phyloP scores from a whole-genome alignment of 306 rosid species.

The Crataegus laevigata region DNA sequence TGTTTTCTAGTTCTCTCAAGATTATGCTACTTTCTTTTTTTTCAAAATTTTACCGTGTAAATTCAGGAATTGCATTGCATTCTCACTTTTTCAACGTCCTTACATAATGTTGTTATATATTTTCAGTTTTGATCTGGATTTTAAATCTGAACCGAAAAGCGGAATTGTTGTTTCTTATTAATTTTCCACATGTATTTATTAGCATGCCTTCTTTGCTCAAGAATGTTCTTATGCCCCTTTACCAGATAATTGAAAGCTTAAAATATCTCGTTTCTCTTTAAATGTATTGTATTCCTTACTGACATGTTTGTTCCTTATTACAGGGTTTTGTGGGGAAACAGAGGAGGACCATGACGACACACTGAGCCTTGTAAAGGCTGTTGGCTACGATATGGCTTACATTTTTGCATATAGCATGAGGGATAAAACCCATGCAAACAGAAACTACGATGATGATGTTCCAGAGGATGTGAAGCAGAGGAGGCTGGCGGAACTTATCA shows the following conservation, averaged over 20 bases:
- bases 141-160: neutral
- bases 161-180: neutral
- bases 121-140: neutral
- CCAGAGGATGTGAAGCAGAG: constrained; percentile 87
- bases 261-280: neutral
- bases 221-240: neutral
- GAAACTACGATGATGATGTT: constrained; percentile 79
- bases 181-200: neutral
- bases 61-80: neutral
- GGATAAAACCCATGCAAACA: constrained; percentile 94
- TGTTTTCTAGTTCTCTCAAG: neutral
- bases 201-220: neutral
- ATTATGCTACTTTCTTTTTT: neutral
- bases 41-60: neutral
- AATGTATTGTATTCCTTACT: neutral
- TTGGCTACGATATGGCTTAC: constrained; percentile 91
- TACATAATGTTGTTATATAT: neutral
- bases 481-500: constrained; percentile 82
- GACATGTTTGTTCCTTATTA: constrained; percentile 16
- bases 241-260: neutral
- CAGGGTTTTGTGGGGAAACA: constrained; percentile 95
- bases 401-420: constrained; percentile 99
- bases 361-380: constrained; percentile 55
- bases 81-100: neutral
- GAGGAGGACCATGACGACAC: constrained; percentile 86